phyloP scores from a whole-genome alignment of 2,329 filamentous ascomycete genomes.

The Bipolaris victoriae region DNA sequence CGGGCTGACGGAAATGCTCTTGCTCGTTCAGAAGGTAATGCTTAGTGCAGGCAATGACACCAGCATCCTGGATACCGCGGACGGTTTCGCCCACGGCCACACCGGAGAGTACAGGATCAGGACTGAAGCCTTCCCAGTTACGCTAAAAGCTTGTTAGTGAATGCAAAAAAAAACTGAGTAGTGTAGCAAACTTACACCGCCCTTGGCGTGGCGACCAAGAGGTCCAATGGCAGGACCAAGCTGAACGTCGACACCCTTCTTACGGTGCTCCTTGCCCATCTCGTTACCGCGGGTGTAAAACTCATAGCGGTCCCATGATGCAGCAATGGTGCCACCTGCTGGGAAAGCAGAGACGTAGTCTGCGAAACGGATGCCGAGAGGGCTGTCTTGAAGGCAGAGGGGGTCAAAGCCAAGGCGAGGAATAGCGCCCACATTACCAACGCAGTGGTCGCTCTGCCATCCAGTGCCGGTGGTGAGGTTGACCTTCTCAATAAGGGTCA shows the following conservation, averaged over 20 bases:
- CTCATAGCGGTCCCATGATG: constrained; percentile 78
- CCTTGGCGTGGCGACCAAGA: constrained; percentile 70
- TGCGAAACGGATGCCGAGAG: constrained; percentile 76
- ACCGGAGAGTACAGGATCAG: constrained; percentile 78
- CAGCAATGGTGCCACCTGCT: constrained; percentile 77
- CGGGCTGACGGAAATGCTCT: constrained; percentile 70
- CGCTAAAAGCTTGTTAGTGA: constrained; percentile 20
- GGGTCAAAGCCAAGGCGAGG: constrained; percentile 72
- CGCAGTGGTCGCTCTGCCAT: constrained; percentile 61
- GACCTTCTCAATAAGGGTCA: constrained; percentile 88
- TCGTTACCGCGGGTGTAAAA: constrained; percentile 72
- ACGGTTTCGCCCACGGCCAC: constrained; percentile 74
- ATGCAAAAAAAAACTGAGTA: neutral
- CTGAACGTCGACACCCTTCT: constrained; percentile 76
- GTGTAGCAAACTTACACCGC: constrained; percentile 64
- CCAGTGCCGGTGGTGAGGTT: constrained; percentile 92
- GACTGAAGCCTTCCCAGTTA: constrained; percentile 61
- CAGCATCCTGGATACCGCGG: constrained; percentile 79
- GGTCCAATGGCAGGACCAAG: constrained; percentile 80
- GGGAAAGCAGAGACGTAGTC: constrained; percentile 85
- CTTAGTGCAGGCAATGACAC: constrained; percentile 74
- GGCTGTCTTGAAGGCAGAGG: constrained; percentile 87
- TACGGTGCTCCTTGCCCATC: constrained; percentile 77
- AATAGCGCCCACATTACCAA: constrained; percentile 75
- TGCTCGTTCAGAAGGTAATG: constrained; percentile 69